phyloP scores from a whole-genome alignment of 2,329 filamentous ascomycete genomes.

The Daldinia eschscholtzii region DNA sequence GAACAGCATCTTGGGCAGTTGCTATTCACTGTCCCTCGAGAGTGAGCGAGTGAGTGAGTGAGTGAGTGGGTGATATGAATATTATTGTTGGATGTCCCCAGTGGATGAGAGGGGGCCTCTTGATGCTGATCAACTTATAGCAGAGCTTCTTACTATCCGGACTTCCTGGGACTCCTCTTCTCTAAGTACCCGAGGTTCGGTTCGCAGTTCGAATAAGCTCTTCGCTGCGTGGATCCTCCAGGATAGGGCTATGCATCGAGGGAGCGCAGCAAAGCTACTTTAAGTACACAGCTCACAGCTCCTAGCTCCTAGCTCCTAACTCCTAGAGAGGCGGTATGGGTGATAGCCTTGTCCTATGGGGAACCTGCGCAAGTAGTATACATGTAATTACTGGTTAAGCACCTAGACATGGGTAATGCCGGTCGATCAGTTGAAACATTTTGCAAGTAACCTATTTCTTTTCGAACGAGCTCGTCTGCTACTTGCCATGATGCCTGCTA shows the following conservation, averaged over 20 bases:
- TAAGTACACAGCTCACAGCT: slow-evolving; percentile 21
- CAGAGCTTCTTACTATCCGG: slow-evolving; percentile 4
- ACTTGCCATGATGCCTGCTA: slow-evolving; percentile 15
- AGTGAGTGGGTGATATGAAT: neutral
- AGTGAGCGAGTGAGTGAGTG: neutral
- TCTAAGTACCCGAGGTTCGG: slow-evolving; percentile 14
- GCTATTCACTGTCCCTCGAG: neutral
- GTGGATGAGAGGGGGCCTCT: neutral
- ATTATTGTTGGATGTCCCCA: neutral
- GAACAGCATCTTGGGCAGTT: slow-evolving; percentile 43
- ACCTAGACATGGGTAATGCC: slow-evolving; percentile 25
- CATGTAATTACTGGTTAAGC: neutral
- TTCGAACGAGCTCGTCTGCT: neutral
- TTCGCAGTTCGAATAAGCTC: slow-evolving; percentile 18
- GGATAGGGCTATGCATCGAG: slow-evolving; percentile 23
- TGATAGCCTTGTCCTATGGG: slow-evolving; percentile 17
- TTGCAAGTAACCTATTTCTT: slow-evolving; percentile 27
- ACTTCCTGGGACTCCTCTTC: slow-evolving; percentile 13
- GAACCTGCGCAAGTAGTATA: slow-evolving; percentile 26
- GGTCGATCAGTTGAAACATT: slow-evolving; percentile 37
- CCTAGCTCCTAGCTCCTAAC: slow-evolving; percentile 17
- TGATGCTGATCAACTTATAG: neutral
- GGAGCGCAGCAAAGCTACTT: slow-evolving; percentile 22
- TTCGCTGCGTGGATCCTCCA: slow-evolving; percentile 14
- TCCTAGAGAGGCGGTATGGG: slow-evolving; percentile 13